Conservation (phyloP, 768 basidiomycete species). For the Amanita rimosa region DNA sequence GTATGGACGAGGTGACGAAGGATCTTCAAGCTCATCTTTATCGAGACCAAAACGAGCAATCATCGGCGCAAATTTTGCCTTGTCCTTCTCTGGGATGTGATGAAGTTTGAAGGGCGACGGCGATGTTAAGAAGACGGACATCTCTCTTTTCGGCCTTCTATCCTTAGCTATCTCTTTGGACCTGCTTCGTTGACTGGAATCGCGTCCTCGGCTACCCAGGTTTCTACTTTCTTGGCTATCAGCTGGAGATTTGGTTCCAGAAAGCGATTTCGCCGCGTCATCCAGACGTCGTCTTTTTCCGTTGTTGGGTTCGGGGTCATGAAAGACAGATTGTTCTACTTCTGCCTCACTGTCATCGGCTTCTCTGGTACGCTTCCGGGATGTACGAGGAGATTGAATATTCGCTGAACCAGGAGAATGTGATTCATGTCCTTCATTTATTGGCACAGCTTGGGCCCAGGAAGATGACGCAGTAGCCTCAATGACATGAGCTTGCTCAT, state of each 20-base stretch:
- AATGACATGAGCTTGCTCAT: not conserved
- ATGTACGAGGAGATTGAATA: not conserved
- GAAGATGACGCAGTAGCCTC: not conserved
- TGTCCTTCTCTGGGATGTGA: not conserved
- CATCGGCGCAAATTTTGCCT: not conserved
- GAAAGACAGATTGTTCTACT: slow-evolving; percentile 8
- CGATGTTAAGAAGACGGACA: not conserved
- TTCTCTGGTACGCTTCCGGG: slow-evolving; percentile 7
- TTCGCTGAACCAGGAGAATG: not conserved
- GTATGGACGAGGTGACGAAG: not conserved
- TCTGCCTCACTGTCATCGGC: slow-evolving; percentile 9
- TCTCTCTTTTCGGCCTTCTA: not conserved
- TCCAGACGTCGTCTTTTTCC: not conserved
- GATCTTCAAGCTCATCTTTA: not conserved
- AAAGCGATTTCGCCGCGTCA: not conserved
- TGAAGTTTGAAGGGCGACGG: not conserved
- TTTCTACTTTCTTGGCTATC: not conserved
- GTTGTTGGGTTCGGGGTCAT: not conserved
- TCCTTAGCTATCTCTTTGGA: not conserved
- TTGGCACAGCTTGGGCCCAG: not conserved
- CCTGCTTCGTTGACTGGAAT: not conserved
- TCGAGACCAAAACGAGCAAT: not conserved
- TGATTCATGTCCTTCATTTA: not conserved
- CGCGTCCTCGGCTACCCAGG: not conserved
- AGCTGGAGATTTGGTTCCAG: not conserved